phyloP scores from a whole-genome alignment of 345 rosid species.

The Capsella bursapastoris region DNA sequence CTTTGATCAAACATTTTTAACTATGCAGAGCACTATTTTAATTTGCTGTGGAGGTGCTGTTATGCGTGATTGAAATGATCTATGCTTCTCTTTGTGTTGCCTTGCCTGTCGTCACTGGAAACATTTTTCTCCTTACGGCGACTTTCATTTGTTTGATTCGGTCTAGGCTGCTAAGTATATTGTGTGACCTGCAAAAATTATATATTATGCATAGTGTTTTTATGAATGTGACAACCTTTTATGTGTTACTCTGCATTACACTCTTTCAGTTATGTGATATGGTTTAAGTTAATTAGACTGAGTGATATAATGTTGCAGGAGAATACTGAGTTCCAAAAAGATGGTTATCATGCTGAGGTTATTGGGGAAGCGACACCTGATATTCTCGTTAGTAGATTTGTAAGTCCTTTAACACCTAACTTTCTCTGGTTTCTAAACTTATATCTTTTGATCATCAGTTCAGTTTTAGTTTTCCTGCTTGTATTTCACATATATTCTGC shows the following conservation, averaged over 20 bases:
- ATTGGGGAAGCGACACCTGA: constrained; percentile 93
- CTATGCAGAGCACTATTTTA: neutral
- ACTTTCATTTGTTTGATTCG: constrained; percentile 20
- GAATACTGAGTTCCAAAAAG: constrained; percentile 63
- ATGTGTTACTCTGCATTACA: neutral
- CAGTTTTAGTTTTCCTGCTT: constrained; percentile 2
- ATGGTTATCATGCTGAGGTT: constrained; percentile 85
- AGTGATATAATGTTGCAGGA: constrained; percentile 49
- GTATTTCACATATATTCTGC: constrained; percentile 11
- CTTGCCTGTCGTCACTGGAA: neutral
- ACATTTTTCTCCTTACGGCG: neutral
- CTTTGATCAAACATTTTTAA: neutral
- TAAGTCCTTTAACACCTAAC: constrained; percentile 52
- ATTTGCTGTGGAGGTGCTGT: neutral
- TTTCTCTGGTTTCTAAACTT: constrained; percentile 7
- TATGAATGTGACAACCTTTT: constrained; percentile 15
- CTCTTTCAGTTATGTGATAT: constrained; percentile 11
- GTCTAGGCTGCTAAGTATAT: constrained; percentile 1
- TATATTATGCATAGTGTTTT: neutral
- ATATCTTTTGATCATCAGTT: constrained; percentile 18
- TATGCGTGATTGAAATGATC: neutral
- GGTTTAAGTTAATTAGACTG: neutral
- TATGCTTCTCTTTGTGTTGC: constrained; percentile 9
- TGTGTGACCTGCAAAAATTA: neutral
- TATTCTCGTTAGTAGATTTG: constrained; percentile 81